Evolutionary conservation across 257 asterid genomes (phyloP), one percentile per base, ranked within the genome.

Genomic region (Gynochthodes officinalis): DNA sequence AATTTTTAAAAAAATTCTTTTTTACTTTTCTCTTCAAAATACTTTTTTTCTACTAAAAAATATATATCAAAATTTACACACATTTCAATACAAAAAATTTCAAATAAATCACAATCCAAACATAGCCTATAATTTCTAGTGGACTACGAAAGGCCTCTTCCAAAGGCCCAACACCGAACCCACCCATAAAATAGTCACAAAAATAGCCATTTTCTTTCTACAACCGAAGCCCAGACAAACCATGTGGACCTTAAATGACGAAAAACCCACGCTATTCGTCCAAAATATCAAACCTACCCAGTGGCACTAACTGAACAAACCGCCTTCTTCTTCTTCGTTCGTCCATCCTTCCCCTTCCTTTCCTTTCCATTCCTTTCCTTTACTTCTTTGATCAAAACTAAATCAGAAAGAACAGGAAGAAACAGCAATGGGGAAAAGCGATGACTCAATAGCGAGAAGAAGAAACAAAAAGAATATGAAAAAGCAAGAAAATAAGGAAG

Each of bases 391-490:
- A 18, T 40, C 70, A 50, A 6, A 43, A 21, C 44, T 32, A 43
- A 49, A 30, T 15, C 48, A 11, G 46, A 32, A 35, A 21, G 42
- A 39, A 15, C 54, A 48, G 57, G n/a, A 23, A 72, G 5, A 13
- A 50, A 27, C 15, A 23, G 15, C 21, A 66, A 82, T 82, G 89
- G 89, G 86, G 27, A 77, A 76, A 67, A 82, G 85, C 44, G 82
- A 84, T 53, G 80, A 84, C 74, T 82, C 89, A 21, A 81, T 84
- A 13, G 15, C 39, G 52, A 84, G 85, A 67, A 81, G 85, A 35
- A 78, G 66, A 73, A 80, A 69, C 35, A 83, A 69, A 46, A 83
- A 70, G 75, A 81, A 1, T 50, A 75, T 81, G 23, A 80, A 67
- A 30, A 76, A 81, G 58, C 75, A 69, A 21, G 76, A 69, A 53